Conservation (phyloP, 148 eudicot genomes). For the Vaccinium darrowii region DNA sequence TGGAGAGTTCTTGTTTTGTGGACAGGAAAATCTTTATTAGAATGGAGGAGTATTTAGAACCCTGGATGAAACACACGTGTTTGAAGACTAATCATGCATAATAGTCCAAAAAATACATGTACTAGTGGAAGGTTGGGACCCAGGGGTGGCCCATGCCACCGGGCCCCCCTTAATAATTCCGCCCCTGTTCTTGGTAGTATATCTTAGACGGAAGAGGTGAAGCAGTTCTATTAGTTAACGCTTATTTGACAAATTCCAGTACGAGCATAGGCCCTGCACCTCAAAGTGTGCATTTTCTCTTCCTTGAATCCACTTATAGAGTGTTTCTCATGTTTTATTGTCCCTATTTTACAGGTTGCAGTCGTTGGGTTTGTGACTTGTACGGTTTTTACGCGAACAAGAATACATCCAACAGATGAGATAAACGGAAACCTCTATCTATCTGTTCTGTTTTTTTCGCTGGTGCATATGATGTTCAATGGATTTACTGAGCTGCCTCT, state of each 20-base stretch:
- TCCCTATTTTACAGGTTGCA: slow-evolving; percentile 48
- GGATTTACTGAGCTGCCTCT: slow-evolving; percentile 87
- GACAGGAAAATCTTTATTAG: no score
- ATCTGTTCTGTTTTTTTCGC: slow-evolving; percentile 60
- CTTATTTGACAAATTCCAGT: neutral
- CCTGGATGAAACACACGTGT: no score
- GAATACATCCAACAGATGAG: slow-evolving; percentile 58
- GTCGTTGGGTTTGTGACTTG: slow-evolving; percentile 63
- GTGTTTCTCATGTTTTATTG: neutral
- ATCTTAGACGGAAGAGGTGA: slow-evolving; percentile 6
- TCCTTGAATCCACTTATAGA: neutral
- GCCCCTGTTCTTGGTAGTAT: neutral
- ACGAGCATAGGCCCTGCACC: neutral
- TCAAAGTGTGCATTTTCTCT: neutral
- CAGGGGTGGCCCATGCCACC: no score
- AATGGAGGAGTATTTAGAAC: no score
- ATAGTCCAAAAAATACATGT: no score
- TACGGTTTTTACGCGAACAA: slow-evolving; percentile 61
- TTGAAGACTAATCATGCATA: no score
- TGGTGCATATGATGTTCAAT: slow-evolving; percentile 79
- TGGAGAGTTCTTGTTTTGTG: no score
- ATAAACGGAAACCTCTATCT: slow-evolving; percentile 62
- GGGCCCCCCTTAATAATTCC: no score
- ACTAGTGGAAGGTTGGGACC: no score
- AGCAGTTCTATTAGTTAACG: neutral